Base-by-base conservation (phyloP, 2,329 filamentous ascomycete species). In the Cercospora sesami region DNA sequence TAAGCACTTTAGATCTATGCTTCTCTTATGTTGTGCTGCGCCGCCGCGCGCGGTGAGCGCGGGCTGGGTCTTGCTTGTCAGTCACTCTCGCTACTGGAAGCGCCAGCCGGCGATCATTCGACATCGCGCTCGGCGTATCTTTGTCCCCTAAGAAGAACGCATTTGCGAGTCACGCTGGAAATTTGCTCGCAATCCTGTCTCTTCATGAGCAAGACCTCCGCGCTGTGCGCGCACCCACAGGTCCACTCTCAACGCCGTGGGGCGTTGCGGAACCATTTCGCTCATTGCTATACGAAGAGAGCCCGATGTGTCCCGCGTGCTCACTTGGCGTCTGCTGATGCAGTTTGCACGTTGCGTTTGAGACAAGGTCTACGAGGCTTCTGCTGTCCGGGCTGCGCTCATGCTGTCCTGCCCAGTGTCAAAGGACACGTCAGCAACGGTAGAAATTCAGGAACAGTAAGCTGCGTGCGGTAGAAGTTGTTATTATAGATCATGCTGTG, bases 1-100 rank as follows among this genome's bases (percentile, higher is more conserved):
- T 36, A 31, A 59, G 55, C 55, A 59, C 55, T 16, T 59, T 59
- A 59, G 55, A 59, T 59, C 55, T 36, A 59, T 59, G 55, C 55
- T 59, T 59, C 28, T 33, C 12, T 31, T 16, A 33, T 33, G 16
- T 18, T 23, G 18, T 53, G 21, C 48, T 53, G 48, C 48, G 48
- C 48, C 21, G 48, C 48, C 48, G 48, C 48, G 48, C 48, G 48
- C 48, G 48, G 48, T 28, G 23, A 26, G 48, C 48, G 48, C 48
- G 48, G 48, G 23, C 48, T 23, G 21, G 14, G 21, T 23, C 21
- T 26, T 53, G 12, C 21, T 28, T 23, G 21, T 53, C 48, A 23
- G 23, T 14, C 12, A 26, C 48, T 53, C 23, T 28, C 48, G 48
- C 48, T 53, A 28, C 48, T 30, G 18, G 12, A 28, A 10, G 21